These are phyloP conservation scores for Rhodotorula sp. DNA, from an alignment of 1,284 basidiomycete genomes.

Conservation along the genomic window DNA sequence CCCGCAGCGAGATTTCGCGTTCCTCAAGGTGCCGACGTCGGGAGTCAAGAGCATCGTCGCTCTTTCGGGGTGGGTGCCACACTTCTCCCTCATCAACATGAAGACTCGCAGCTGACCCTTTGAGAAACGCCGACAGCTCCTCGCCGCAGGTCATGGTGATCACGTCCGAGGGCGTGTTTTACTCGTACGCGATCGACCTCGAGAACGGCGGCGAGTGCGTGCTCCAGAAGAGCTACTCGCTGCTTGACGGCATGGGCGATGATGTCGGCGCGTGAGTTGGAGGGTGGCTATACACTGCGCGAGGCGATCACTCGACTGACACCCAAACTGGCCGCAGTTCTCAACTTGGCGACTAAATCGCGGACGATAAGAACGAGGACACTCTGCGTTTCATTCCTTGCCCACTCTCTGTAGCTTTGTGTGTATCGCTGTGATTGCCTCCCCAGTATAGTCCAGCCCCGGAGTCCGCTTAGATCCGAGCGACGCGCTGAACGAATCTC, in stretches of 20 bases:
- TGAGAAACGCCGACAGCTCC: slow-evolving; percentile 57
- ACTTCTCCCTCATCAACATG: not conserved
- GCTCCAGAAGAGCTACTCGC: slow-evolving; percentile 80
- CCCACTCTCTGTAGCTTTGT: not conserved
- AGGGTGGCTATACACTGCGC: not conserved
- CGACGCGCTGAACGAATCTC: too few species aligned
- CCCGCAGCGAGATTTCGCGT: slow-evolving; percentile 91
- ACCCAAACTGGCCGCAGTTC: not conserved
- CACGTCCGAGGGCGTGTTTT: slow-evolving; percentile 91
- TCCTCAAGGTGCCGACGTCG: slow-evolving; percentile 76
- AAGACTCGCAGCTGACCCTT: not conserved
- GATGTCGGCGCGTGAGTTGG: slow-evolving; percentile 23
- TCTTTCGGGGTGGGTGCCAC: slow-evolving; percentile 63
- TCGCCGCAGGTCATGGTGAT: slow-evolving; percentile 97
- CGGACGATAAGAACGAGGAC: not conserved
- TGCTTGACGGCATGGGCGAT: slow-evolving; percentile 35
- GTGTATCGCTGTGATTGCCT: not conserved
- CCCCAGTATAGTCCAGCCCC: too few species aligned
- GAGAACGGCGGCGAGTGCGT: slow-evolving; percentile 95
- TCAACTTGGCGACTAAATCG: slow-evolving; percentile 16
- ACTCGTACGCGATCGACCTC: slow-evolving; percentile 91
- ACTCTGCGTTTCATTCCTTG: too few species aligned
- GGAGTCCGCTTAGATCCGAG: too few species aligned
- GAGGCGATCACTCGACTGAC: not conserved
- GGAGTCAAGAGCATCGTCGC: slow-evolving; percentile 73